Evolutionary conservation across 345 rosid species (phyloP), one percentile per base, ranked within the genome.

Genomic region (Gossypium turneri): DNA sequence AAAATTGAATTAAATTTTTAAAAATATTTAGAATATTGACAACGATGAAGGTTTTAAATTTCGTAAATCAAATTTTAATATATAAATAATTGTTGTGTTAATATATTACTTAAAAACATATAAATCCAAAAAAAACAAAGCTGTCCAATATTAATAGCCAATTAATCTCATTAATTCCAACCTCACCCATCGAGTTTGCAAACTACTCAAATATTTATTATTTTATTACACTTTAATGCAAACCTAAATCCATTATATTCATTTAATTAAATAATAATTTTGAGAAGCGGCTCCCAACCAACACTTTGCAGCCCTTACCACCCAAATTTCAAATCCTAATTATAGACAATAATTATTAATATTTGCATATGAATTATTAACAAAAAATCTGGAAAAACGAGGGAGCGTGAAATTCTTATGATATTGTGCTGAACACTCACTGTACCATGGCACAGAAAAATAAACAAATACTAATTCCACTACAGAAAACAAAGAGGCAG

Each of bases 131-230:
- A 19, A 20, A 71, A 53, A 38, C 1, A 72, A 38, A 29, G 34
- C 53, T 56, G 75, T 57, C 65, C 60, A 38, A 0, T 20, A 27
- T 29, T 70, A 17, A 51, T 57, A 10, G 10, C 3, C 51, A 52
- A 55, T n/a, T 70, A 50, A 70, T 70, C 29, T n/a, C 52, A n/a
- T 29, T 27, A 51, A 69, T 27, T n/a, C 22, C 73, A 50, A 16
- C 59, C 47, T 17, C 43, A 22, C 17, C 34, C 45, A 50, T 25
- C 59, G 12, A 68, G 41, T 50, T 8, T 24, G 41, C 57, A 51
- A 68, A 16, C 59, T 50, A 51, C 58, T 51, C 59, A 24, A 44
- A 41, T 66, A 13, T 45, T 43, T 19, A 3, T 1, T 52, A 19
- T 19, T 12, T 56, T 56, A 20, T n/a, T 56, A 56, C 11, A 22